These are phyloP conservation scores for Poronia punctata DNA, from an alignment of 495 filamentous ascomycete genomes.

Conservation along the genomic window DNA sequence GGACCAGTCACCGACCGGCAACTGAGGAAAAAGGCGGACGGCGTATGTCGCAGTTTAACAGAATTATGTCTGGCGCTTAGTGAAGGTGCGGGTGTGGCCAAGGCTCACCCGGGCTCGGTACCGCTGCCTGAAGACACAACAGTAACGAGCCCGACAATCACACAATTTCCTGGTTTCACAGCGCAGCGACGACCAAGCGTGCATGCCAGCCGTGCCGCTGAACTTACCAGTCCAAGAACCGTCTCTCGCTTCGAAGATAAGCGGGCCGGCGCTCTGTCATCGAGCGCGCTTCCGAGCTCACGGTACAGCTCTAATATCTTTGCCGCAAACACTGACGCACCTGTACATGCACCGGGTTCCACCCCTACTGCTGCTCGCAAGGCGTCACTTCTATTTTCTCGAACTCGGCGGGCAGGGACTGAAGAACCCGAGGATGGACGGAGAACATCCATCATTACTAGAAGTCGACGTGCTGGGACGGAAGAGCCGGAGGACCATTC, in stretches of 20 bases:
- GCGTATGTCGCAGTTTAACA: slow-evolving; percentile 84
- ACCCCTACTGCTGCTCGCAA: slow-evolving; percentile 28
- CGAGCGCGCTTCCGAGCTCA: slow-evolving; percentile 33
- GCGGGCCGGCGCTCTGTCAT: slow-evolving; percentile 53
- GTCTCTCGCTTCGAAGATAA: slow-evolving; percentile 67
- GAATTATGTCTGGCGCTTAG: slow-evolving; percentile 85
- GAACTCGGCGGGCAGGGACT: slow-evolving; percentile 35
- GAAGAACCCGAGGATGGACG: slow-evolving; percentile 43
- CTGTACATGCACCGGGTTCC: too few species aligned
- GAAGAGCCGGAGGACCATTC: slow-evolving; percentile 42
- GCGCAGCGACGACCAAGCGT: slow-evolving; percentile 29
- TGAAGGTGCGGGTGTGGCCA: slow-evolving; percentile 40
- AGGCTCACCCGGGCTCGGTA: slow-evolving; percentile 26
- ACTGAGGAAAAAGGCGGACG: slow-evolving; percentile 83
- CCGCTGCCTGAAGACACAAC: slow-evolving; percentile 21
- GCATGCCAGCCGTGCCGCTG: slow-evolving; percentile 21
- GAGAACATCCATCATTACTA: slow-evolving; percentile 34
- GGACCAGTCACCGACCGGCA: slow-evolving; percentile 66
- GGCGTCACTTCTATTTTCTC: slow-evolving; percentile 38
- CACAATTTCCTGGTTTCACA: slow-evolving; percentile 25
- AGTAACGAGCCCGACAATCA: slow-evolving; percentile 29
- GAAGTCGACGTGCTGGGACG: slow-evolving; percentile 37
- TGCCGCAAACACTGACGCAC: too few species aligned
- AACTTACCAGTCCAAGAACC: slow-evolving; percentile 51
- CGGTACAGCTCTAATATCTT: slow-evolving; percentile 29